Evolutionary conservation across 2,329 filamentous ascomycete genomes (phyloP), one percentile per base, ranked within the genome.

Genomic region (Alternaria solani): DNA sequence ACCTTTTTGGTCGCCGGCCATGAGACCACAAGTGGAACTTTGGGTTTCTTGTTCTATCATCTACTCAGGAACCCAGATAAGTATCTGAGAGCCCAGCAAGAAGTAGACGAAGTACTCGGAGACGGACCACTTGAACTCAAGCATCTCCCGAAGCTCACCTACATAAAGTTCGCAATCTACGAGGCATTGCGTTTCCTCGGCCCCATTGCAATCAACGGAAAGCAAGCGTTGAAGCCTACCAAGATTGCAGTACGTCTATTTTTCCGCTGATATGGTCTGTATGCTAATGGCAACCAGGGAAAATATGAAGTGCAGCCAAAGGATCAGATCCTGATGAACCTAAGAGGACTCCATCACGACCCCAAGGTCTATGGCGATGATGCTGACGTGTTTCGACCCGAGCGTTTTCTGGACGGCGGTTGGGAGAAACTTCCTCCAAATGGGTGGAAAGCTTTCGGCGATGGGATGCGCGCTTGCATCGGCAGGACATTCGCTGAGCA

Each of bases 401-500:
- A 59, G 25, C 52, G 57, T 16, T 59, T 59, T 25, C 28, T 59
- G 14, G 14, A 59, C 14, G 57, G 57, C 5, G 57, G 57, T 5
- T 59, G 57, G 57, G 57, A 59, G 46, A 59, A 51, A 12, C 52
- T 59, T 28, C 57, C 52, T 11, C 57, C 52, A 20, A 59, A 59
- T 18, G 32, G 46, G 25, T 62, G 59, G 26, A 71, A 78, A 78
- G 89, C 91, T 3, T 94, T 93, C 67, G 91, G 91, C 1, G 90
- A 91, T 59, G 91, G 91, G 1, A 82, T 85, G 63, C 81, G 91
- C 54, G 88, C 82, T 1, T 94, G 91, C 67, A 93, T 93, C 61
- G 91, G 91, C 4, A 81, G 90, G 1, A 83, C 87, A 0, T 93
- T 93, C 72, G 90, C 91, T 1, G 91, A 88, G 88, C 91, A 94